Evolutionary conservation across 352 stramenopile species (phyloP).

Genomic region (Pythium sp.): DNA sequence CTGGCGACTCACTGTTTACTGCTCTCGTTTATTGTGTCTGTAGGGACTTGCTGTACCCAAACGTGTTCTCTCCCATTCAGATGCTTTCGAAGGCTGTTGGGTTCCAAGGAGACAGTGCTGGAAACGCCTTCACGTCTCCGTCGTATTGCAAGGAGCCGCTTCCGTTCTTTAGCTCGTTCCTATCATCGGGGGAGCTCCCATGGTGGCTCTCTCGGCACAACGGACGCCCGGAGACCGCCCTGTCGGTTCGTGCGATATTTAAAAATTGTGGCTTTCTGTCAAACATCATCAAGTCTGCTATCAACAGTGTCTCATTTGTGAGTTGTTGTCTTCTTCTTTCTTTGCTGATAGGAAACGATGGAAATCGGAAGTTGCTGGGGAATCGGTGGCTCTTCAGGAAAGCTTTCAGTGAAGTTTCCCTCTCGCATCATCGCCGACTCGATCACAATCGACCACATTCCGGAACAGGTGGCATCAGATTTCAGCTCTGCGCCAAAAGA

Average conservation of each 20-base stretch:
- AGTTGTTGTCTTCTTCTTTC: neutral
- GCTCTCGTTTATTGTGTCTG: neutral
- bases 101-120: conserved; percentile 19
- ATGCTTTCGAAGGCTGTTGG: conserved; percentile 32
- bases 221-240: conserved; percentile 64
- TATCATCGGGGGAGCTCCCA: conserved; percentile 50
- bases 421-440: conserved; percentile 59
- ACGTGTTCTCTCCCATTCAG: conserved; percentile 30
- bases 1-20: neutral
- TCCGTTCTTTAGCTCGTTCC: conserved; percentile 31
- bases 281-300: neutral
- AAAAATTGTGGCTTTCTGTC: neutral
- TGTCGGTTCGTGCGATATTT: conserved; percentile 48
- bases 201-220: conserved; percentile 82
- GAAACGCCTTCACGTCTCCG: conserved; percentile 49
- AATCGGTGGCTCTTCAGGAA: conserved; percentile 48
- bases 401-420: conserved; percentile 73
- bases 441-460: conserved; percentile 82
- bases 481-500: conserved; percentile 65
- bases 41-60: conserved; percentile 57
- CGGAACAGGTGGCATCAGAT: conserved; percentile 60
- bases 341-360: conserved; percentile 59
- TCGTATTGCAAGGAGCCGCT: conserved; percentile 42
- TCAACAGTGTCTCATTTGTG: neutral
- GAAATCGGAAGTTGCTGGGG: conserved; percentile 85